Conservation (phyloP, 306 rosid genomes). For the Quercus parvula region DNA sequence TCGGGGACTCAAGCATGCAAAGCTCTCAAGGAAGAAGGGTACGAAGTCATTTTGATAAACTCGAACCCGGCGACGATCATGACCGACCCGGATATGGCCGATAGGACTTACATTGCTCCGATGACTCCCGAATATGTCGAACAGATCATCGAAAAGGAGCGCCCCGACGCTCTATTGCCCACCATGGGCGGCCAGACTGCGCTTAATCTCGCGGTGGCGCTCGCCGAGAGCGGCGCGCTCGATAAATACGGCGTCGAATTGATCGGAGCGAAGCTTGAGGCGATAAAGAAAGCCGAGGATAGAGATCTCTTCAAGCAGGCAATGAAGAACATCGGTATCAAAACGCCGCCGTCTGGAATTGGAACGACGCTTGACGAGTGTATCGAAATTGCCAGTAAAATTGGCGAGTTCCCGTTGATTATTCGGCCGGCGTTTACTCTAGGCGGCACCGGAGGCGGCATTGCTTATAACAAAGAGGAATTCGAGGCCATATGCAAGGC, state of each 20-base stretch:
- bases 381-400: slow-evolving; percentile 42
- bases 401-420: slow-evolving; percentile 78
- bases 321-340: slow-evolving; percentile 77
- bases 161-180: slow-evolving; percentile 85
- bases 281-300: slow-evolving; percentile 86
- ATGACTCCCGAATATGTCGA: slow-evolving; percentile 94
- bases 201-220: slow-evolving; percentile 73
- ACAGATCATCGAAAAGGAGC: slow-evolving; percentile 74
- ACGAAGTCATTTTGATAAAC: slow-evolving; percentile 73
- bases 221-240: slow-evolving; percentile 77
- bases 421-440: slow-evolving; percentile 83
- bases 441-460: slow-evolving; percentile 96
- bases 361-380: slow-evolving; percentile 65
- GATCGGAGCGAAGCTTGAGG: slow-evolving; percentile 95
- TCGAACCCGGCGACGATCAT: slow-evolving; percentile 96
- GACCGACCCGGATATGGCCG: slow-evolving; percentile 93
- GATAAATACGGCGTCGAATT: slow-evolving; percentile 70
- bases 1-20: slow-evolving; percentile 97
- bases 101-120: slow-evolving; percentile 77
- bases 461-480: slow-evolving; percentile 82
- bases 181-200: slow-evolving; percentile 99
- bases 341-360: slow-evolving; percentile 83
- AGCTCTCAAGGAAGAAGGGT: slow-evolving; percentile 86
- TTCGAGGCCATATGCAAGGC: slow-evolving; percentile 84
- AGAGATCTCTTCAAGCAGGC: slow-evolving; percentile 88